phyloP scores from a whole-genome alignment of 1,284 basidiomycete genomes.

The Megacollybia platyphylla region DNA sequence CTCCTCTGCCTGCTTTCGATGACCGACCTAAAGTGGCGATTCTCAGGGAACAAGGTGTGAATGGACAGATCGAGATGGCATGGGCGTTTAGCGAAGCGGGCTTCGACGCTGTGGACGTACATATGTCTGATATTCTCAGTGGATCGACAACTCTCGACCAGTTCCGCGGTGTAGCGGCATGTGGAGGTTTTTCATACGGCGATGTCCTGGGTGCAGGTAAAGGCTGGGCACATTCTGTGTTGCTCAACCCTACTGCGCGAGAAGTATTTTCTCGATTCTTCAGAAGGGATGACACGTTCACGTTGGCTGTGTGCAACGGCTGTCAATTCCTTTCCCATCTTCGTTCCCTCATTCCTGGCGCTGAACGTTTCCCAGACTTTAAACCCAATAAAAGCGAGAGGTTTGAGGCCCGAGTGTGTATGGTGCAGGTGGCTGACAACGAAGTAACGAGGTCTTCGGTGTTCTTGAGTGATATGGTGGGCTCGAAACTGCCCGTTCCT shows the following conservation, averaged over 20 bases:
- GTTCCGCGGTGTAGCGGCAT: constrained; percentile 88
- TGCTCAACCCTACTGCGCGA: constrained; percentile 68
- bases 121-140: constrained; percentile 93
- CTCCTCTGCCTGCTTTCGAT: constrained; percentile 22
- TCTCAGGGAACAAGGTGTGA: constrained; percentile 95
- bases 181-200: constrained; percentile 97
- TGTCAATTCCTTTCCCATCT: constrained; percentile 94
- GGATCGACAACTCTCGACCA: constrained; percentile 49
- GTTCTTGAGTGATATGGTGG: constrained; percentile 83
- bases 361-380: constrained; percentile 81
- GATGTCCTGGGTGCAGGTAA: constrained; percentile 96
- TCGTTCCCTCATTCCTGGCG: constrained; percentile 79
- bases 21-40: constrained; percentile 84
- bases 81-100: constrained; percentile 93
- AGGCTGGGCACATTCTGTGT: constrained; percentile 93
- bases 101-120: constrained; percentile 90
- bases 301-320: constrained; percentile 94
- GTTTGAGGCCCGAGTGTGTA: constrained; percentile 81
- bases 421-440: constrained; percentile 65
- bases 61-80: constrained; percentile 97
- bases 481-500: constrained; percentile 81
- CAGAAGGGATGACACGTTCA: constrained; percentile 68
- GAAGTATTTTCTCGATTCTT: constrained; percentile 79
- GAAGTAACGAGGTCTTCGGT: constrained; percentile 51
- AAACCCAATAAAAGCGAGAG: constrained; percentile 82